phyloP scores from a whole-genome alignment of 2,329 filamentous ascomycete species.

The Phaeosphaeriaceae sp. region DNA sequence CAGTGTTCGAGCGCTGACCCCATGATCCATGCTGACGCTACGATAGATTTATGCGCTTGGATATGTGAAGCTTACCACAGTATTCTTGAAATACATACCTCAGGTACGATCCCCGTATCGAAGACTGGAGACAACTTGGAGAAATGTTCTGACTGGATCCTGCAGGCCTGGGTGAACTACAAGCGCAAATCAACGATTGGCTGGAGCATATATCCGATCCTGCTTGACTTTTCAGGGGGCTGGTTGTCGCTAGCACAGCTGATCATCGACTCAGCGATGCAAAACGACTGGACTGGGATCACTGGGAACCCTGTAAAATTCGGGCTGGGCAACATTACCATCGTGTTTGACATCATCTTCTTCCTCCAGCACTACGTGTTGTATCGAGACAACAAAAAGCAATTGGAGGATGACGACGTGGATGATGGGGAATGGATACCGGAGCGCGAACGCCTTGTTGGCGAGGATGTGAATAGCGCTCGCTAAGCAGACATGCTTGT shows the following conservation, averaged over 20 bases:
- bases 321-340: constrained; percentile 81
- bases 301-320: constrained; percentile 94
- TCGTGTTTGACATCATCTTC: constrained; percentile 87
- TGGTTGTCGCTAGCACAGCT: constrained; percentile 83
- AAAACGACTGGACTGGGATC: constrained; percentile 87
- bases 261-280: constrained; percentile 81
- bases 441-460: constrained; percentile 32
- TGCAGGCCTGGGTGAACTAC: constrained; percentile 74
- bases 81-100: constrained; percentile 83
- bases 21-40: too few relatives aligned
- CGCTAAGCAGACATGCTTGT: not conserved
- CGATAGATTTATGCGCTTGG: constrained; percentile 69
- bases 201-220: constrained; percentile 85
- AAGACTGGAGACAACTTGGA: not conserved
- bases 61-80: constrained; percentile 88
- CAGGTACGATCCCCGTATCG: not conserved
- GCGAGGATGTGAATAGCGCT: constrained; percentile 9
- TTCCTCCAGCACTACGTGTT: constrained; percentile 87
- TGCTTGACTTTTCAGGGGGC: constrained; percentile 84
- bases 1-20: not conserved
- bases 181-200: constrained; percentile 83
- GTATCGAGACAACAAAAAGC: constrained; percentile 59
- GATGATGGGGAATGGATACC: constrained; percentile 29
- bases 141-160: constrained; percentile 41
- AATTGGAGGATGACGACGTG: constrained; percentile 35